Base-by-base conservation (phyloP, 192 early-diverging fungal species). In the Entomortierella parvispora region DNA sequence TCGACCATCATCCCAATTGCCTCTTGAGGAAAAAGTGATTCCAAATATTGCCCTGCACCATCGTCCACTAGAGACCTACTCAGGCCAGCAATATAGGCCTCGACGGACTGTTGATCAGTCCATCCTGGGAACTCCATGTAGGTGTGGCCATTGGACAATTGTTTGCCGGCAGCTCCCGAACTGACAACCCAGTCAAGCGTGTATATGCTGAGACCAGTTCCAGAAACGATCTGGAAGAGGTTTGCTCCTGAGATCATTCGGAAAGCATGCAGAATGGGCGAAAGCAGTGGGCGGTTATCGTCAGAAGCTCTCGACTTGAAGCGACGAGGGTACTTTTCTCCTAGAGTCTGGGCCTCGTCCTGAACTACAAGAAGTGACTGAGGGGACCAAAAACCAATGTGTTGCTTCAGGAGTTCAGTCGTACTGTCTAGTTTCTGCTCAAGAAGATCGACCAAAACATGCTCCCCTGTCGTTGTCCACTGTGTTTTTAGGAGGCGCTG, bases 261-360 rank as follows among this genome's bases (percentile, higher is more conserved):
- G 58, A 59, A 59, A 0, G 12, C 66, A 10, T 34, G 25, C 4
- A 68, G 29, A 20, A 71, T 62, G 42, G 60, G 60, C 12, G 52
- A 71, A 5, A 71, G 60, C 12, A 71, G 14, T 22, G 55, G 34
- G 3, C 55, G 55, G 12, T 4, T 6, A 10, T 26, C 18, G 8
- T 5, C 22, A 22, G 55, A n/a, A 42, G 55, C 18, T 9, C 4
- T 57, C 55, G 55, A 57, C 29, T 57, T 17, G 55, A 57, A 57
- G n/a, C 18, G 22, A 10, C 33, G 33, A 2, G 9, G 3, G 12
- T 4, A 49, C 7, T 7, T 20, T 20, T 71, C 68, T 44, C 68
- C 68, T n/a, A 62, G 68, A 53, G 62, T 49, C 53, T 62, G 68
- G 0, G 60, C 68, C 34, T 62, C 68, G 57, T 71, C 61, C 37